Base-by-base conservation (phyloP, 1,284 basidiomycete species). In the Thelephora terrestris region DNA sequence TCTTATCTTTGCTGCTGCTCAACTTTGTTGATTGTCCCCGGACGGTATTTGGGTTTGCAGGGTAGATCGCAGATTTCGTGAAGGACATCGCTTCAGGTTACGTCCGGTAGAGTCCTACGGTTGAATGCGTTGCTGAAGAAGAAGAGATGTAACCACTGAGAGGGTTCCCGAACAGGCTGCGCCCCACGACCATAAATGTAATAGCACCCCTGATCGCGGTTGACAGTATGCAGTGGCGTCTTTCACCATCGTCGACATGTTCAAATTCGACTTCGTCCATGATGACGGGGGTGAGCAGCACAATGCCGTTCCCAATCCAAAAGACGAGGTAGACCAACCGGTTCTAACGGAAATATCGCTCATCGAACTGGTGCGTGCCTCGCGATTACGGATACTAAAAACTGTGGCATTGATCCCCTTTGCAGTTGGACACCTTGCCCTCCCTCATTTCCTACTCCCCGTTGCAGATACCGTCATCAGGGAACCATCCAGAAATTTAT, bases 11-110 rank as follows among this genome's bases (percentile, higher is more conserved):
- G 59, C 76, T 78, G 18, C 87, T 78, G 60, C 80, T 81, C 47
- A 97, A 78, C 68, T 92, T 95, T 21, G 91, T 93, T 4, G 86
- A 75, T 48, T 69, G 67, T 14, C 86, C 90, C 20, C 89, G 76
- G 32, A 78, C 67, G 2, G 90, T 91, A 25, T 69, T 69, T 4
- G 91, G 91, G 58, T 86, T 89, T 52, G 81, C 78, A 4, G 90
- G 79, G 61, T 81, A 88, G 20, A 91, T 52, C 12, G 67, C 71
- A 18, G 64, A 61, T 56, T 61, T 67, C 61, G 75, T 78, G 68
- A 69, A 81, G 6, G 80, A 81, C 80, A 84, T 82, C 2, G 38
- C 44, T 20, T 29, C 2, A 16, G 24, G 17, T 32, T 27, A 23
- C 14, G 45, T 18, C 4, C 14, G 20, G 12, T 9, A 7, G n/a